Base-by-base conservation (phyloP, 179 eudicot species). In the Pouteria campechiana region DNA sequence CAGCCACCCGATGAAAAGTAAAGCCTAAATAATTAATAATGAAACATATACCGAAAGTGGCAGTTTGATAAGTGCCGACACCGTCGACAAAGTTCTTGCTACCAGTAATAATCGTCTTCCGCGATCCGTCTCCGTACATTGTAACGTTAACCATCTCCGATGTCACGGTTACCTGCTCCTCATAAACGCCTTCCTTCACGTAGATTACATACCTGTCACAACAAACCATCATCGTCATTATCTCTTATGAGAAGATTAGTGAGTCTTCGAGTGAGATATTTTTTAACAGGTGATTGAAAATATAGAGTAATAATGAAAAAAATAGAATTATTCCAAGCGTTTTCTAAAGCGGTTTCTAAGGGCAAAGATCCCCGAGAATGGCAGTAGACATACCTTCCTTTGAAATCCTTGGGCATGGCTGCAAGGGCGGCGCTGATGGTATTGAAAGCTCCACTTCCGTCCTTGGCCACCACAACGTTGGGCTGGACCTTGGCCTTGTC, bases 41-140 rank as follows among this genome's bases (percentile, higher is more conserved):
- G n/a, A n/a, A n/a, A n/a, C n/a, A n/a, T n/a, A n/a, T 4, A 72
- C 84, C 53, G 42, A 79, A 79, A 1, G 89, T 53, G 17, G 94
- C 88, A 3, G 77, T 58, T 35, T 66, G 50, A 23, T 67, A 63
- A 6, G 93, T 82, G 25, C 52, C 21, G 3, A 48, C 41, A 3
- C 55, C 69, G 5, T 28, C 42, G 0, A 9, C 14, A n/a, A 32
- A 45, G 29, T 54, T 65, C 35, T 46, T 52, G 1, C 43, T 58
- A 11, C 88, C 81, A 0, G 73, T 70, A 17, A 83, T 54, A 25
- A 83, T 60, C 8, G 94, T 75, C 42, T 28, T 67, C 4, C 69
- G 57, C 1, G 84, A 76, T 31, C 95, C 95, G 59, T 85, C 95
- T 24, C 95, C 95, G 49, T 73, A 85, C 83, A 85, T 82, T 48